Conservation (phyloP, 1,284 basidiomycete genomes). For the Microbotryum lychnidis-dioicae region DNA sequence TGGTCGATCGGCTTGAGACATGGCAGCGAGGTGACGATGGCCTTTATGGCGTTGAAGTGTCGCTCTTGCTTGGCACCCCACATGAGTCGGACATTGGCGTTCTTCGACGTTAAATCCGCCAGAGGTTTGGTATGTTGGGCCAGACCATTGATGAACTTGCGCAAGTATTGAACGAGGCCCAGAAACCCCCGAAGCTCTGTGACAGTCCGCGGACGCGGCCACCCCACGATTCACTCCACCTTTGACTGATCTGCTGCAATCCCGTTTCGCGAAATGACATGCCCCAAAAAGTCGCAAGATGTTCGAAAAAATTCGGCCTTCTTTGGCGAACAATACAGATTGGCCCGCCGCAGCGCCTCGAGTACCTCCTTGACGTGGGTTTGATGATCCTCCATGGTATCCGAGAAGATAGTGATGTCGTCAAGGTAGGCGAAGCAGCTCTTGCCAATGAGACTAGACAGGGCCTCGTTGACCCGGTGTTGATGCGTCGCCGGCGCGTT, state of each 20-base stretch:
- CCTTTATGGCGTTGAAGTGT: slow-evolving; percentile 42
- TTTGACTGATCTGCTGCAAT: slow-evolving; percentile 41
- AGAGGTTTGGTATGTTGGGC: slow-evolving; percentile 22
- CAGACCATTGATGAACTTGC: slow-evolving; percentile 40
- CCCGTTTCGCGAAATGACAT: slow-evolving; percentile 39
- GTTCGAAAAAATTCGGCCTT: slow-evolving; percentile 37
- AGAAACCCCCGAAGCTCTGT: slow-evolving; percentile 41
- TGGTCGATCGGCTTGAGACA: slow-evolving; percentile 39
- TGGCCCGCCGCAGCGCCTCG: no score
- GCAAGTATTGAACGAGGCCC: slow-evolving; percentile 42
- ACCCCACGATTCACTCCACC: slow-evolving; percentile 39
- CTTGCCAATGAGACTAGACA: no score
- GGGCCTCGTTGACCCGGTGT: no score
- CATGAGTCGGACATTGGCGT: no score
- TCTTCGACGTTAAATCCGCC: no score
- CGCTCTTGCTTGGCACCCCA: slow-evolving; percentile 7
- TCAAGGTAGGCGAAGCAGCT: no score
- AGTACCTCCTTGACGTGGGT: no score
- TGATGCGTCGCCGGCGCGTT: no score
- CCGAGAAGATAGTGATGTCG: no score
- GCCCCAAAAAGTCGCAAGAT: slow-evolving; percentile 41
- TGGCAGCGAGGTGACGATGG: slow-evolving; percentile 34
- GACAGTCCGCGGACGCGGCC: slow-evolving; percentile 37
- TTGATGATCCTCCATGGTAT: no score
- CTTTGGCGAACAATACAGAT: no score